Conservation (phyloP, 495 filamentous ascomycete genomes). For the Trichoderma virens region DNA sequence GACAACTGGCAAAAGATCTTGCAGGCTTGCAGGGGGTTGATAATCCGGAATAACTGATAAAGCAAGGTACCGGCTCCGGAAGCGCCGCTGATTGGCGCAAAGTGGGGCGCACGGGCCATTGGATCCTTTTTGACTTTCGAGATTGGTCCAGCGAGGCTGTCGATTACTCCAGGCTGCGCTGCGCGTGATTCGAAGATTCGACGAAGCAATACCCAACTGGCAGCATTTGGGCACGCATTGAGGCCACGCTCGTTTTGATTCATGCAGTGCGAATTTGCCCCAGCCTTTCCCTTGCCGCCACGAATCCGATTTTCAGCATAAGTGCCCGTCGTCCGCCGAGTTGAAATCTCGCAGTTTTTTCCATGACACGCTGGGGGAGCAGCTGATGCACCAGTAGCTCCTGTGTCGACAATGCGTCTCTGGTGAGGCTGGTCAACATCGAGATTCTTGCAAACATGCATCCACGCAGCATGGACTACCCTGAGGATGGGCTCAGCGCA, state of each 20-base stretch:
- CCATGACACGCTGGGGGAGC: conserved; percentile 5
- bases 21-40: neutral
- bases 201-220: neutral
- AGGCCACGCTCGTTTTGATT: neutral
- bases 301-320: too few species aligned
- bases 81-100: neutral
- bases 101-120: neutral
- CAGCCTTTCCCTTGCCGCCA: neutral
- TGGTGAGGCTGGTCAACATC: neutral
- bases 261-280: neutral
- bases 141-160: conserved; percentile 9
- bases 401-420: neutral
- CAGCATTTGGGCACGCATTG: conserved; percentile 1
- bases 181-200: conserved; percentile 2
- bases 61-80: conserved; percentile 8
- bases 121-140: neutral
- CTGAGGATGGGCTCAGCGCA: conserved; percentile 15
- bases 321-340: neutral
- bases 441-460: conserved; percentile 2
- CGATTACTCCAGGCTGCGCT: neutral
- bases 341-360: neutral
- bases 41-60: conserved; percentile 14
- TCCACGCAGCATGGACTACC: neutral
- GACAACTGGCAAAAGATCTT: conserved; percentile 10
- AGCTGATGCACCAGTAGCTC: neutral